Evolutionary conservation across 176 grass and related monocot species (phyloP).

Genomic region (Hordeum vulgare): MorexV3_pseudomolecules_assembly NC_058523.1:103351947-103352446

Average conservation of each 20-base stretch:
- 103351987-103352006: not conserved
- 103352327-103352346: conserved; percentile 56
- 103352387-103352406: too few species aligned
- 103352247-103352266: conserved; percentile 68
- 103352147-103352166: conserved; percentile 75
- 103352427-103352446: too few species aligned
- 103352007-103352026: not conserved
- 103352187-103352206: conserved; percentile 65
- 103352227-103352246: conserved; percentile 64
- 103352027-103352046: not conserved
- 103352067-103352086: not conserved
- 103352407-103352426: too few species aligned
- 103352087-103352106: not conserved
- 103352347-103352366: too few species aligned
- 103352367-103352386: too few species aligned
- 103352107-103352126: conserved; percentile 30
- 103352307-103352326: conserved; percentile 81
- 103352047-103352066: not conserved
- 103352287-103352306: conserved; percentile 67
- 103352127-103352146: conserved; percentile 63
- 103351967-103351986: not conserved
- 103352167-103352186: conserved; percentile 67
- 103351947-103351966: not conserved
- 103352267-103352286: conserved; percentile 84
- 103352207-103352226: conserved; percentile 60